Evolutionary conservation across 192 early-diverging fungal genomes (phyloP), one percentile per base, ranked within the genome.

Genomic region (Backusella parvicylindrica): DNA sequence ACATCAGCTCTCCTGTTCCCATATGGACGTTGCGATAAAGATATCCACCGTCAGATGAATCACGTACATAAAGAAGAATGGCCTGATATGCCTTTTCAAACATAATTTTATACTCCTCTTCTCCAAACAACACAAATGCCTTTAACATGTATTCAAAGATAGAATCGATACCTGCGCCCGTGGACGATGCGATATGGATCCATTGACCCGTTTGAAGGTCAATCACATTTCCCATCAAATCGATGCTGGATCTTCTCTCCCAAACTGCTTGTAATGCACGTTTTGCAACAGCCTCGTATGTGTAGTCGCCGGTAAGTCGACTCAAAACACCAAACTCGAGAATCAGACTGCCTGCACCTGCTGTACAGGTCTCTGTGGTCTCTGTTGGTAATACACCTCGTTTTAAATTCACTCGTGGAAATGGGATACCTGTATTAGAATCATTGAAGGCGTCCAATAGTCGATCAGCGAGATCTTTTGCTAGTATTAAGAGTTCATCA

Each of bases 61-160:
- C 93, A 1, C 86, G 72, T 4, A 94, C 53, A 75, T 94, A 81
- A 40, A 80, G 79, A 33, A 89, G 41, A 16, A 99, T 84, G 2
- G 91, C 88, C 7, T 79, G 73, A 75, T 98, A 97, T 7, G 94
- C 85, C 21, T 82, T 75, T 21, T 92, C 87, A 79, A 97, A 99
- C 75, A 92, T 88, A 12, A 82, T 79, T 6, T 91, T 76, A 68
- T 96, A 97, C 38, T 91, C 85, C 0, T 81, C 67, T 68, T 96
- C 95, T 18, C 92, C 95, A 88, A 98, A 96, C 13, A 96, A 86
- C 3, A 97, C 82, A 74, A 95, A 91, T 15, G 92, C 87, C 80
- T 99, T 99, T 23, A 98, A 77, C 30, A 97, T 80, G 73, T 99
- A 99, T 83, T 97, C 96, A 79, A 91, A 97, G 41, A 95, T 90